Evolutionary conservation across 139 green algal species (phyloP).

Genomic region (Tetradesmus obliquus): DNA sequence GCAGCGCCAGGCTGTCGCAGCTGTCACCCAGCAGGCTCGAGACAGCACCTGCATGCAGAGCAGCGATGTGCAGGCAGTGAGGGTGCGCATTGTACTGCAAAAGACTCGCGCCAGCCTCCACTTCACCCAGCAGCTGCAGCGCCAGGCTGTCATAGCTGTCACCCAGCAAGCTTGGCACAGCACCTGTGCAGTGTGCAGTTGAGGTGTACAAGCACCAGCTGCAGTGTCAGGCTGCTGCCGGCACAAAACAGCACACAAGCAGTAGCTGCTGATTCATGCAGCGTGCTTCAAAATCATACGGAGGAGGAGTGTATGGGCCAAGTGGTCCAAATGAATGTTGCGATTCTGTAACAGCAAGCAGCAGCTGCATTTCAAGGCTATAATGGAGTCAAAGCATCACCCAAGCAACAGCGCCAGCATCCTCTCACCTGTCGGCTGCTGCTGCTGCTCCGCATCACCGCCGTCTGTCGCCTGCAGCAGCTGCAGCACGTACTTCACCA

Average conservation of each 20-base stretch:
- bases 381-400: too few relatives aligned
- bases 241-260: not conserved
- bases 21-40: not conserved
- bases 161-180: not conserved
- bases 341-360: too few relatives aligned
- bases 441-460: not conserved
- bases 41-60: not conserved
- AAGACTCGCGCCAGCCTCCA: too few relatives aligned
- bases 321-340: too few relatives aligned
- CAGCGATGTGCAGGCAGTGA: too few relatives aligned
- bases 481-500: conserved; percentile 35
- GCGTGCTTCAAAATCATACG: too few relatives aligned
- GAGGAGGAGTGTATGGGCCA: too few relatives aligned
- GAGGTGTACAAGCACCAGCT: too few relatives aligned
- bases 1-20: too few relatives aligned
- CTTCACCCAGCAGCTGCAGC: not conserved
- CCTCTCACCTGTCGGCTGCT: not conserved
- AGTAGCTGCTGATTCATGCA: not conserved
- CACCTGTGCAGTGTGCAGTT: not conserved
- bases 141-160: not conserved
- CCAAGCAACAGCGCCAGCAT: too few relatives aligned
- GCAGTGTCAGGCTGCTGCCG: not conserved
- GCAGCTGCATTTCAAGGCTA: too few relatives aligned
- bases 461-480: conserved; percentile 44
- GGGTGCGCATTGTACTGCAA: too few relatives aligned